Percentiles rank a stretch among this genome's conserved stretches.
phyloP scores from a whole-genome alignment of 2,329 filamentous ascomycete species.

The Fusarium sulawesiense region DNA sequence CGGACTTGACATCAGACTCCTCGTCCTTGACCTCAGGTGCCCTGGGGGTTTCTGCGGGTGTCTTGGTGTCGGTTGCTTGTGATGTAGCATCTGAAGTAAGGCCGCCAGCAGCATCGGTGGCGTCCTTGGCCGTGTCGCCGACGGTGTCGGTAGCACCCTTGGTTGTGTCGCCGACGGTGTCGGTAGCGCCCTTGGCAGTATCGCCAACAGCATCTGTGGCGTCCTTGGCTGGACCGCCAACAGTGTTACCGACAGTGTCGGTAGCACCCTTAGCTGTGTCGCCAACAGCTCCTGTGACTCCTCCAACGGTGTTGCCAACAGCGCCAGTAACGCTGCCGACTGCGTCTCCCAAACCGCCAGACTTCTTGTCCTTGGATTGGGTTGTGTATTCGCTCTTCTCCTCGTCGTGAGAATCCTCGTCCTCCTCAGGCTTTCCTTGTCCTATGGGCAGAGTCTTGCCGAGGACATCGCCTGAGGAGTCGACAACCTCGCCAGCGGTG shows the following conservation, averaged over 20 bases:
- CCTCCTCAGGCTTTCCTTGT: slow-evolving; percentile 43
- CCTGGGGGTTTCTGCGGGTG: slow-evolving; percentile 35
- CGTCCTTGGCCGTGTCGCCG: slow-evolving; percentile 1
- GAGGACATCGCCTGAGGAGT: slow-evolving; percentile 54
- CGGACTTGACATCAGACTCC: slow-evolving; percentile 22
- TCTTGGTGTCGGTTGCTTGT: slow-evolving; percentile 27
- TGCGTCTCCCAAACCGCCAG: slow-evolving; percentile 43
- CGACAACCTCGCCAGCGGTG: slow-evolving; percentile 51
- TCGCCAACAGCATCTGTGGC: slow-evolving; percentile 20
- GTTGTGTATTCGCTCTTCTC: slow-evolving; percentile 56
- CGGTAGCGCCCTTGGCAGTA: slow-evolving; percentile 4
- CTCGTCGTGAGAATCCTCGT: slow-evolving; percentile 38
- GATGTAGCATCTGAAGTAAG: slow-evolving; percentile 19
- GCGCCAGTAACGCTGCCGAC: slow-evolving; percentile 21
- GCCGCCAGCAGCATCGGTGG: slow-evolving; percentile 3
- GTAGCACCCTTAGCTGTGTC: slow-evolving; percentile 22
- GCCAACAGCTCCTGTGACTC: slow-evolving; percentile 20
- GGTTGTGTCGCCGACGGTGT: slow-evolving; percentile 1
- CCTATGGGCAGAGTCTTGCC: slow-evolving; percentile 54
- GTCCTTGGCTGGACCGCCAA: slow-evolving; percentile 20
- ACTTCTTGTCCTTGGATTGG: slow-evolving; percentile 50
- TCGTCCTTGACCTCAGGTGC: slow-evolving; percentile 26
- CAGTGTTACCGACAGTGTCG: slow-evolving; percentile 15
- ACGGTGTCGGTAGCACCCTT: slow-evolving; percentile 1
- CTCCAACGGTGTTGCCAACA: slow-evolving; percentile 15